These are phyloP conservation scores for Aspergillus sp. DNA, from an alignment of 2,329 filamentous ascomycete genomes.

Conservation along the genomic window DNA sequence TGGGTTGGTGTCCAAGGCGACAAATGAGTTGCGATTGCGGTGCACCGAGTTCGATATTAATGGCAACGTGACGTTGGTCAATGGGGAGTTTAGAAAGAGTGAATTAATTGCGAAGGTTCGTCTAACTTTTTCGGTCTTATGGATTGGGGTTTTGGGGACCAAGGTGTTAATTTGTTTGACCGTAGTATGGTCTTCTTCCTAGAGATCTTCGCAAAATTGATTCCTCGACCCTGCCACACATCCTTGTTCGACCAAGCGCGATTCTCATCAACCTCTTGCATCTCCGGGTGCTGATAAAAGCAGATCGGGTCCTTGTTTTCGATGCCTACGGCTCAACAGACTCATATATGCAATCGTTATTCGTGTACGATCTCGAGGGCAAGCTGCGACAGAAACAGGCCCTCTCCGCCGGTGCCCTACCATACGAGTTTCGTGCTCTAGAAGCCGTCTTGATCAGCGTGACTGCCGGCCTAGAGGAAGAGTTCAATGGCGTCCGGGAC, in stretches of 20 bases:
- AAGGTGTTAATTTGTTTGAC: not conserved
- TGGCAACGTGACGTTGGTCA: slow-evolving; percentile 84
- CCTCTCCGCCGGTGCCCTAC: slow-evolving; percentile 50
- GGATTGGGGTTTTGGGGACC: no score
- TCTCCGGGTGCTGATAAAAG: slow-evolving; percentile 88
- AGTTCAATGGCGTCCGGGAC: slow-evolving; percentile 88
- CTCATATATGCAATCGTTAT: slow-evolving; percentile 89
- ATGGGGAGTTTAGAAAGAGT: slow-evolving; percentile 94
- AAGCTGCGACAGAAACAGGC: slow-evolving; percentile 77
- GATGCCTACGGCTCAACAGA: slow-evolving; percentile 92
- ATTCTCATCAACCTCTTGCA: slow-evolving; percentile 96
- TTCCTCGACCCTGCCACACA: slow-evolving; percentile 88
- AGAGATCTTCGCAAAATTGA: slow-evolving; percentile 97
- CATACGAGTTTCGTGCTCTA: slow-evolving; percentile 92
- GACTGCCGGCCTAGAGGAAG: slow-evolving; percentile 81
- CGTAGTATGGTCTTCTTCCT: slow-evolving; percentile 78
- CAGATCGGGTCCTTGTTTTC: slow-evolving; percentile 88
- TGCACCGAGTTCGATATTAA: slow-evolving; percentile 94
- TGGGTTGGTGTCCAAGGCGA: slow-evolving; percentile 64
- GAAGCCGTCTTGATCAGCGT: slow-evolving; percentile 93
- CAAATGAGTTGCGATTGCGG: slow-evolving; percentile 73
- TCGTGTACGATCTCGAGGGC: slow-evolving; percentile 94
- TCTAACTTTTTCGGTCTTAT: slow-evolving; percentile 6
- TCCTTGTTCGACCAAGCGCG: slow-evolving; percentile 82
- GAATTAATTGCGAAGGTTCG: slow-evolving; percentile 87